These are phyloP conservation scores for Trypanosoma scelopori DNA, from an alignment of 208 protist genomes.

Conservation along the genomic window DNA sequence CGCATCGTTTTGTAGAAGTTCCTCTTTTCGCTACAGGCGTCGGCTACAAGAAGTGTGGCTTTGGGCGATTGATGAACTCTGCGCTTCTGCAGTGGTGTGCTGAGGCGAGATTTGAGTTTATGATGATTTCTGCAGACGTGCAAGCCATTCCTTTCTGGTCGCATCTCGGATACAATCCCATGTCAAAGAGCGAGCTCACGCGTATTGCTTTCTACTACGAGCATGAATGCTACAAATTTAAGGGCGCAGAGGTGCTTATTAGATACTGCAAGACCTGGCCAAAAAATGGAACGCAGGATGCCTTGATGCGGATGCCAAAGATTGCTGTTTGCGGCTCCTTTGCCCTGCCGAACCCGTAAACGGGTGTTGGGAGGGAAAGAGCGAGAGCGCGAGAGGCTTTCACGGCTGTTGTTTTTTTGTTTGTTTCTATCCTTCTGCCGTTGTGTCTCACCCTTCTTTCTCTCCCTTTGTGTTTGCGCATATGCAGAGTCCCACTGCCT, in stretches of 20 bases:
- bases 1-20: conserved; percentile 81
- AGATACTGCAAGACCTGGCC: conserved; percentile 49
- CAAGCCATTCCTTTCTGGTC: conserved; percentile 84
- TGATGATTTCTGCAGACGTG: conserved; percentile 87
- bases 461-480: background rate
- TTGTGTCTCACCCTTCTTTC: background rate
- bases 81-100: conserved; percentile 71
- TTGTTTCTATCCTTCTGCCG: conserved; percentile 6
- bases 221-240: conserved; percentile 87
- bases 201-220: conserved; percentile 87
- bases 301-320: conserved; percentile 43
- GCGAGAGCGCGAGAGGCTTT: background rate
- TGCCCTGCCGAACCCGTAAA: conserved; percentile 36
- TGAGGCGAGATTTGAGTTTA: conserved; percentile 65
- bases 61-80: conserved; percentile 73
- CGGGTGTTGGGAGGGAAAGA: background rate
- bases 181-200: conserved; percentile 70
- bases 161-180: conserved; percentile 72
- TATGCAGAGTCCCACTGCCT: background rate
- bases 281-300: background rate
- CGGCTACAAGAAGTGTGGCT: conserved; percentile 86
- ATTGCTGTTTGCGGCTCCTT: conserved; percentile 44
- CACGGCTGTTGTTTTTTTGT: background rate
- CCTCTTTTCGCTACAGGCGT: conserved; percentile 85
- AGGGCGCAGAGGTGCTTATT: conserved; percentile 82